phyloP scores from a whole-genome alignment of 441 rosid species.

The Corymbia calophylla region DNA sequence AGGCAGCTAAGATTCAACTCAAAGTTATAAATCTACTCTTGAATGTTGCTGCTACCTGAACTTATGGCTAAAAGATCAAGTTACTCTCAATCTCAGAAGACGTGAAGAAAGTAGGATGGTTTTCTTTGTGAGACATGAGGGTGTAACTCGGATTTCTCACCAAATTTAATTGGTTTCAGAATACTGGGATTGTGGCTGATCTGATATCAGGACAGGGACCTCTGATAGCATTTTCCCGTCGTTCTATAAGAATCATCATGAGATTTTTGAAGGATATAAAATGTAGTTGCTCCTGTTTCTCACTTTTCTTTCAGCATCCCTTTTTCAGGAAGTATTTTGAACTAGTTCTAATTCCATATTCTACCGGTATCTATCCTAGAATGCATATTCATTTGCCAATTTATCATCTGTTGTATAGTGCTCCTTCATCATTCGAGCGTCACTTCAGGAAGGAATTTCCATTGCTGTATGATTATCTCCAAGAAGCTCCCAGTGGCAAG shows the following conservation, averaged over 20 bases:
- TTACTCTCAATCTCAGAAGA: neutral
- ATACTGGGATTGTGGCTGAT: neutral
- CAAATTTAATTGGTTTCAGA: neutral
- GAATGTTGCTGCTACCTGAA: neutral
- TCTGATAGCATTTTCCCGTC: neutral
- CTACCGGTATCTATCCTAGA: neutral
- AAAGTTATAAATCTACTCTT: neutral
- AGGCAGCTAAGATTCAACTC: neutral
- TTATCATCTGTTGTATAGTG: slow-evolving; percentile 25
- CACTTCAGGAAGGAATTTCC: slow-evolving; percentile 59
- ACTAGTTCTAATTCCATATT: neutral
- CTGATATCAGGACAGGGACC: neutral
- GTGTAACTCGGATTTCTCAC: neutral
- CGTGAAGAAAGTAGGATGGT: neutral
- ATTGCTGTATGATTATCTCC: slow-evolving; percentile 53
- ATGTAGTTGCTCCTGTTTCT: neutral
- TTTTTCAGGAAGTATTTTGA: neutral
- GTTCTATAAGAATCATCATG: neutral
- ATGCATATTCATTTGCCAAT: neutral
- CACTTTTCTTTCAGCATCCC: neutral
- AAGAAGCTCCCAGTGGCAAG: slow-evolving; percentile 62
- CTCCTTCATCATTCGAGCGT: slow-evolving; percentile 71
- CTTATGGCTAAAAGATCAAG: neutral
- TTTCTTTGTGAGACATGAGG: neutral
- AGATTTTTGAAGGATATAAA: neutral